Percentiles rank a stretch among this genome's conserved stretches.
Conservation (phyloP, 2,329 filamentous ascomycete genomes). For the Penicillium brevicompactum region DNA sequence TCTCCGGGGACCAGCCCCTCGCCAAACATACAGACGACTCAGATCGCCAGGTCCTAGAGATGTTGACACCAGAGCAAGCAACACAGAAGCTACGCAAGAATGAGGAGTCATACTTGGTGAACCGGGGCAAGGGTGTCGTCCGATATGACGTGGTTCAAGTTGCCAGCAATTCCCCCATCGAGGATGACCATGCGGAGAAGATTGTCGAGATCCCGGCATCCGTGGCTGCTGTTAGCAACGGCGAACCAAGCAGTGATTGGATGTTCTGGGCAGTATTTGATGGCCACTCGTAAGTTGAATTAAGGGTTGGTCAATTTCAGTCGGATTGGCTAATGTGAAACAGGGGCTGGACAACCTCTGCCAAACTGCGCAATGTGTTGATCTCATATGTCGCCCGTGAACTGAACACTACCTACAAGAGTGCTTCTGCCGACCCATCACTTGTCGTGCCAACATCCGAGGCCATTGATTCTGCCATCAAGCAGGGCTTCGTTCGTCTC, state of each 20-base stretch:
- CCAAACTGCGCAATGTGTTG: constrained; percentile 87
- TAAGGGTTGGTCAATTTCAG: neutral
- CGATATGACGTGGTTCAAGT: constrained; percentile 94
- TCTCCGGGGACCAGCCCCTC: constrained; percentile 82
- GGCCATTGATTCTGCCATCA: constrained; percentile 87
- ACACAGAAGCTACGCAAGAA: constrained; percentile 84
- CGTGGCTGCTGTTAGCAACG: constrained; percentile 56
- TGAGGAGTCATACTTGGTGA: constrained; percentile 89
- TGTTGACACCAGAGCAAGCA: constrained; percentile 93
- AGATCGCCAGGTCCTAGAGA: constrained; percentile 85
- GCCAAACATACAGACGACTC: constrained; percentile 85
- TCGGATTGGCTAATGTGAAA: constrained; percentile 14
- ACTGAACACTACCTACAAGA: constrained; percentile 87
- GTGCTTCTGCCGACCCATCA: constrained; percentile 61
- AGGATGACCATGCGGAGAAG: constrained; percentile 97
- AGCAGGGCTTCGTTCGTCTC: constrained; percentile 81
- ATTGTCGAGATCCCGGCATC: constrained; percentile 83
- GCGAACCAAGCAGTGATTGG: constrained; percentile 75
- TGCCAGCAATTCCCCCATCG: constrained; percentile 94
- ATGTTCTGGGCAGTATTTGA: constrained; percentile 99
- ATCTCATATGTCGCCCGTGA: constrained; percentile 93
- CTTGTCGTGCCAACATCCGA: constrained; percentile 71
- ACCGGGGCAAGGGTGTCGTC: constrained; percentile 85
- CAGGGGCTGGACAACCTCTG: constrained; percentile 96
- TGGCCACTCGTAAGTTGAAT: constrained; percentile 75